Percentiles rank a stretch among this genome's conserved stretches.
Conservation (phyloP, 306 rosid species). For the Hylodesmum podocarpum region DNA sequence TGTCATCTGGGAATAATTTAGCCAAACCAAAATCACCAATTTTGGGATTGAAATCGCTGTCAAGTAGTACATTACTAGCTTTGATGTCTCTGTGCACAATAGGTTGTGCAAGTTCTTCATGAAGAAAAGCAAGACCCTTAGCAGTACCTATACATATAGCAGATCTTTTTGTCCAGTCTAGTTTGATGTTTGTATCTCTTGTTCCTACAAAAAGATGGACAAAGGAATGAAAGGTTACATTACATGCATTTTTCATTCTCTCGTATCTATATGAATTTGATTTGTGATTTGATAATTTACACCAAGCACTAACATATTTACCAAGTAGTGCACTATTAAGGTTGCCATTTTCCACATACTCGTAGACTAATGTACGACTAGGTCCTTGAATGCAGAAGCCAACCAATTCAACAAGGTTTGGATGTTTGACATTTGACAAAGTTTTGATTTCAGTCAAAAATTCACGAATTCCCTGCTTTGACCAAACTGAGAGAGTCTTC, state of each 20-base stretch:
- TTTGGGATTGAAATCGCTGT: slow-evolving; percentile 68
- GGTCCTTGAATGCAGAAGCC: slow-evolving; percentile 81
- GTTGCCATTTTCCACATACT: slow-evolving; percentile 77
- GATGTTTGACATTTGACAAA: slow-evolving; percentile 77
- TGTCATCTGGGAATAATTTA: slow-evolving; percentile 86
- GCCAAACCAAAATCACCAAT: slow-evolving; percentile 99
- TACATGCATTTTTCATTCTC: not conserved
- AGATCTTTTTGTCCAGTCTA: slow-evolving; percentile 88
- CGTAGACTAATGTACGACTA: slow-evolving; percentile 76
- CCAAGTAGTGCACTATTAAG: slow-evolving; percentile 76
- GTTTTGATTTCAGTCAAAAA: slow-evolving; percentile 79
- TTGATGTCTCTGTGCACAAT: slow-evolving; percentile 97
- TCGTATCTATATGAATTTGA: not conserved
- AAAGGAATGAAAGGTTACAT: slow-evolving; percentile 13
- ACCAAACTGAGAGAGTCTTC: slow-evolving; percentile 80
- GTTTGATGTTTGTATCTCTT: slow-evolving; percentile 31
- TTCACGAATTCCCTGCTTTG: slow-evolving; percentile 88
- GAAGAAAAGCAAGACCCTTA: slow-evolving; percentile 81
- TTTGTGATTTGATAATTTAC: slow-evolving; percentile 14
- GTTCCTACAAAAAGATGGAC: slow-evolving; percentile 43
- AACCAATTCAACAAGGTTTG: slow-evolving; percentile 84
- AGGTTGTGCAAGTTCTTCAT: slow-evolving; percentile 82
- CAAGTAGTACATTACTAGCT: slow-evolving; percentile 93
- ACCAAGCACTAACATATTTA: slow-evolving; percentile 32
- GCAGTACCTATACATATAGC: slow-evolving; percentile 76